Base-by-base conservation (phyloP, 2,329 filamentous ascomycete species). In the Myriangium duriaei region DNA sequence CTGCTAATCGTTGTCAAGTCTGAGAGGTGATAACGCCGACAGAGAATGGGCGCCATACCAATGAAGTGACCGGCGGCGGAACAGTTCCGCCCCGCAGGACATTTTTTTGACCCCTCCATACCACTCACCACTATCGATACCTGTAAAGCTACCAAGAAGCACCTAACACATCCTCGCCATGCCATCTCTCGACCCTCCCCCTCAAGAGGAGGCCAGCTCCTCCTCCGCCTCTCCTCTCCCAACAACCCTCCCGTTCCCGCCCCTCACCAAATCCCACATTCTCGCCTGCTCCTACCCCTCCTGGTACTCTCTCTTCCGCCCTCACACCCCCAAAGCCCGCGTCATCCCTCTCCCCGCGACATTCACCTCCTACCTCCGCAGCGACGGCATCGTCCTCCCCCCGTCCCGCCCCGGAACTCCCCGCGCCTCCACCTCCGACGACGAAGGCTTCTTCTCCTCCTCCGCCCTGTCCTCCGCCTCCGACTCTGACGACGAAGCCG, bases 241-340 rank as follows among this genome's bases (percentile, higher is more conserved):
- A 16, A 39, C 36, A 9, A 26, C 21, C n/a, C 64, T 84, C 12
- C 74, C 74, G 13, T 96, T 98, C 54, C 82, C 86, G 13, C 84
- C 85, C 1, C 73, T 94, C 41, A 85, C 78, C 19, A 81, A 79
- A 54, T 74, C 80, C 32, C 88, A 98, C 53, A 92, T 98, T 44
- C 66, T 94, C 39, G 81, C 95, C 60, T 98, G 88, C 62, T 92
- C 91, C 30, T 95, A 92, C 59, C 82, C 94, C 56, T 74, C 71
- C 43, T 98, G 91, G 91, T 84, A 94, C 52, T 76, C 81, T 17
- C 30, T 36, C 33, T 12, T 28, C 16, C 79, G 83, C 42, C 67
- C 74, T 5, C 71, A 83, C 33, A 86, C 85, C 21, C 81, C 93
- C 30, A 91, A 88, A 64, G 86, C 88, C 2, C 76, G 82, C 18